Evolutionary conservation across 2,329 filamentous ascomycete genomes (phyloP).

Genomic region (Beauveria pseudobassiana): DNA sequence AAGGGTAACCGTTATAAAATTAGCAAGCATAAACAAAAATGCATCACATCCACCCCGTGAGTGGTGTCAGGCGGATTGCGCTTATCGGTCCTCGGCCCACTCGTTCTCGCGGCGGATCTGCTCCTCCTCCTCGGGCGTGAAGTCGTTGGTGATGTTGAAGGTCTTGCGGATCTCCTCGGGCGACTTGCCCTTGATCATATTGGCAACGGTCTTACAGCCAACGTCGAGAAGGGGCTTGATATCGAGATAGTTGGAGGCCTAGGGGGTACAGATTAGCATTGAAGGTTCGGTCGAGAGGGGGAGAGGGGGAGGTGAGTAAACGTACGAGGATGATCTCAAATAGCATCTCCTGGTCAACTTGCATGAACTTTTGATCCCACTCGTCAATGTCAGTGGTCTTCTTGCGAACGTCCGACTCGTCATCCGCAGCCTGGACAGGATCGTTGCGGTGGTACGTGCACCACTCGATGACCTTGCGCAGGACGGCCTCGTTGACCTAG

Average conservation of each 20-base stretch:
- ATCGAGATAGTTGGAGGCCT: slow-evolving; percentile 97
- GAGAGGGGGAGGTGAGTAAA: slow-evolving; percentile 15
- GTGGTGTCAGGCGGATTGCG: neutral
- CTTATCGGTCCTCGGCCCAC: slow-evolving; percentile 77
- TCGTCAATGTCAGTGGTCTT: slow-evolving; percentile 99
- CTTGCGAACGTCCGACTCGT: slow-evolving; percentile 89
- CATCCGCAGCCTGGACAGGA: slow-evolving; percentile 71
- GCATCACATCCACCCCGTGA: neutral
- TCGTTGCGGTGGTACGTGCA: slow-evolving; percentile 92
- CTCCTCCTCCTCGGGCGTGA: slow-evolving; percentile 97
- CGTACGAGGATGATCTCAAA: slow-evolving; percentile 96
- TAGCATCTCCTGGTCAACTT: slow-evolving; percentile 99
- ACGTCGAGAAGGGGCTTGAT: slow-evolving; percentile 98
- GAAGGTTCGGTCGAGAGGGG: neutral
- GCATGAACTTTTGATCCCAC: slow-evolving; percentile 99
- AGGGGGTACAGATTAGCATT: slow-evolving; percentile 2
- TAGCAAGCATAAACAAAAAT: neutral
- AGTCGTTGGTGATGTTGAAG: slow-evolving; percentile 99
- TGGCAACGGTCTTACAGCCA: slow-evolving; percentile 98
- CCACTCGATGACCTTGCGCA: slow-evolving; percentile 97
- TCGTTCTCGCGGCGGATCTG: slow-evolving; percentile 91
- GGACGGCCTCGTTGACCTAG: slow-evolving; percentile 83
- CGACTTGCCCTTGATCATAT: slow-evolving; percentile 99
- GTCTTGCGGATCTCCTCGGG: slow-evolving; percentile 99
- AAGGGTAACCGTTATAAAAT: slow-evolving; percentile 5